Evolutionary conservation across 208 protist species (phyloP).

Genomic region (Trypanosoma avium): DNA sequence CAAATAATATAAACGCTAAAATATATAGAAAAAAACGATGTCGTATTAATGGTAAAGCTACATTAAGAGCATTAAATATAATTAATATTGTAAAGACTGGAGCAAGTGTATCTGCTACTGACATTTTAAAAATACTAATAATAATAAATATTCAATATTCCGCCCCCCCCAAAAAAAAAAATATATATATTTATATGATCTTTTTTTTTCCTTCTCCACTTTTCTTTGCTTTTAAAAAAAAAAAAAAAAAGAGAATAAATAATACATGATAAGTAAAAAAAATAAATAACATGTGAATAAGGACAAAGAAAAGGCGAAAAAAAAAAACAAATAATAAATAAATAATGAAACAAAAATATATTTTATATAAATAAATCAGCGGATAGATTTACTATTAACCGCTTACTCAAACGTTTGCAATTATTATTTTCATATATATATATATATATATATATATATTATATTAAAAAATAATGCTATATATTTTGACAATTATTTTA

Average conservation of each 20-base stretch:
- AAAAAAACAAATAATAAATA: constrained; percentile 9
- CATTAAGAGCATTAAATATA: constrained; percentile 24
- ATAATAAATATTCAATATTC: too few species aligned
- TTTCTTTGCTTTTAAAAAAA: neutral
- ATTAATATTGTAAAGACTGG: constrained; percentile 28
- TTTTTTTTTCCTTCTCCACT: too few species aligned
- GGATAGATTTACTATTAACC: too few species aligned
- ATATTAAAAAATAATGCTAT: too few species aligned
- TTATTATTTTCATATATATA: too few species aligned
- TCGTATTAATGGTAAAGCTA: constrained; percentile 21
- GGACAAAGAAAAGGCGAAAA: too few species aligned
- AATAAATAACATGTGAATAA: too few species aligned
- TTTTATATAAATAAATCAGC: neutral
- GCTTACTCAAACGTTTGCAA: too few species aligned
- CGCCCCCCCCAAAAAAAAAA: too few species aligned
- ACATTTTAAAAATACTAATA: constrained; percentile 7
- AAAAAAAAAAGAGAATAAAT: constrained; percentile 1
- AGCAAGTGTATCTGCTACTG: constrained; percentile 10
- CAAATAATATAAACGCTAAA: constrained; percentile 33
- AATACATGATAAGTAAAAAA: neutral
- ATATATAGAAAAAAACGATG: constrained; percentile 33
- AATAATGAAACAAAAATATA: constrained; percentile 11
- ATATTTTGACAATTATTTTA: too few species aligned
- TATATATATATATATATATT: too few species aligned
- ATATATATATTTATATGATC: constrained; percentile 1